These are phyloP conservation scores for Hericium alpestre DNA, from an alignment of 768 basidiomycete genomes.

Conservation along the genomic window DNA sequence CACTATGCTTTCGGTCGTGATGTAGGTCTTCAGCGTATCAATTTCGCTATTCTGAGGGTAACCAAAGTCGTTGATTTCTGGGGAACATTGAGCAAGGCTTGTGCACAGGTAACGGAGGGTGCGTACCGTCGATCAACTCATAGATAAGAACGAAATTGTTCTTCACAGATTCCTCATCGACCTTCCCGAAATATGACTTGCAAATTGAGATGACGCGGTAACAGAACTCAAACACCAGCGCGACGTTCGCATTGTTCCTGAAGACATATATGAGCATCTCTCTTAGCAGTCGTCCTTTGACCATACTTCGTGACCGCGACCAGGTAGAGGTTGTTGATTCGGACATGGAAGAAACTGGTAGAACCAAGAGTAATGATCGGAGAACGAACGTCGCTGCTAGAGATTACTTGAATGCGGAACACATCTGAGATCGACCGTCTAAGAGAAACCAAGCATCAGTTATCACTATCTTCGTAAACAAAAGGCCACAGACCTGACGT, in stretches of 20 bases:
- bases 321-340: constrained; percentile 90
- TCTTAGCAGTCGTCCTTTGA: constrained; percentile 12
- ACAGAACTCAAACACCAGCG: constrained; percentile 94
- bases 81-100: not conserved
- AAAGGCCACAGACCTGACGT: constrained; percentile 66
- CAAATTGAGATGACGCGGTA: constrained; percentile 94
- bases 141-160: constrained; percentile 99
- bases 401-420: constrained; percentile 97
- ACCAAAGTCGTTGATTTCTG: constrained; percentile 97
- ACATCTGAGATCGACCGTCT: constrained; percentile 97
- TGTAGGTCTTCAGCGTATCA: constrained; percentile 94
- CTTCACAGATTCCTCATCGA: constrained; percentile 97
- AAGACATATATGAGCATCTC: not conserved
- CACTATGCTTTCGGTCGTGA: constrained; percentile 94
- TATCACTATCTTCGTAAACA: not conserved
- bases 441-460: constrained; percentile 1
- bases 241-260: constrained; percentile 94
- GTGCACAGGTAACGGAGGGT: not conserved
- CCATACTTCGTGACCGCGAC: constrained; percentile 88
- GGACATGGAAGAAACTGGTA: constrained; percentile 97
- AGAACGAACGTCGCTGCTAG: constrained; percentile 91
- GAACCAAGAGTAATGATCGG: constrained; percentile 97
- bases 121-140: constrained; percentile 89
- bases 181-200: constrained; percentile 94
- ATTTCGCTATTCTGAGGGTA: constrained; percentile 99